phyloP scores from a whole-genome alignment of 768 basidiomycete species.

The Lactarius sanguifluus region DNA sequence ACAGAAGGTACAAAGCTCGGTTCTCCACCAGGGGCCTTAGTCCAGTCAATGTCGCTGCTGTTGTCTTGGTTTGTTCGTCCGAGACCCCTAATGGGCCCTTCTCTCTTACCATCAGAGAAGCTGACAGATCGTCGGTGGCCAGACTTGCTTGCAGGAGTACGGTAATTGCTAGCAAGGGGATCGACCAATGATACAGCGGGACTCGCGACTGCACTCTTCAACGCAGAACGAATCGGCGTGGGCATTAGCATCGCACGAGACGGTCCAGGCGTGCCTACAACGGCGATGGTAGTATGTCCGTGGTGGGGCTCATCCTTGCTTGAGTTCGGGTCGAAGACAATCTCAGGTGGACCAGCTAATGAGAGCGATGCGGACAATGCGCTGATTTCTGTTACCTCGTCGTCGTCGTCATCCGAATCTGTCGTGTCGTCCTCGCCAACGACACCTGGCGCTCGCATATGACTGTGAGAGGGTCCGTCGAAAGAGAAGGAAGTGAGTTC shows the following conservation, averaged over 20 bases:
- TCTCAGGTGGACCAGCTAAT: conserved; percentile 19
- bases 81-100: conserved; percentile 82
- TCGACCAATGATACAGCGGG: conserved; percentile 60
- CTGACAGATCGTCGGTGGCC: conserved; percentile 83
- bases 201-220: conserved; percentile 49
- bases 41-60: conserved; percentile 35
- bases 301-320: conserved; percentile 24
- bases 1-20: conserved; percentile 52
- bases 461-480: conserved; percentile 56
- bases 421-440: conserved; percentile 40
- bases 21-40: conserved; percentile 25
- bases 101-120: conserved; percentile 91
- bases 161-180: conserved; percentile 46
- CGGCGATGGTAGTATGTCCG: conserved; percentile 22
- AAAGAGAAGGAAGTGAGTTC: conserved; percentile 72
- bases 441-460: conserved; percentile 31
- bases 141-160: conserved; percentile 52
- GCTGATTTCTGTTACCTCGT: conserved; percentile 31
- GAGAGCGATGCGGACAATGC: conserved; percentile 29
- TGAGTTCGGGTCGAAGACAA: conserved; percentile 20
- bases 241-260: conserved; percentile 33
- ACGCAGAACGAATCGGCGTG: conserved; percentile 41
- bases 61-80: conserved; percentile 42
- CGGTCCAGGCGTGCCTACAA: conserved; percentile 17
- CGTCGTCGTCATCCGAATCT: conserved; percentile 40